Evolutionary conservation across 257 asterid genomes (phyloP).

Genomic region (Salvia rosmarinus): DNA sequence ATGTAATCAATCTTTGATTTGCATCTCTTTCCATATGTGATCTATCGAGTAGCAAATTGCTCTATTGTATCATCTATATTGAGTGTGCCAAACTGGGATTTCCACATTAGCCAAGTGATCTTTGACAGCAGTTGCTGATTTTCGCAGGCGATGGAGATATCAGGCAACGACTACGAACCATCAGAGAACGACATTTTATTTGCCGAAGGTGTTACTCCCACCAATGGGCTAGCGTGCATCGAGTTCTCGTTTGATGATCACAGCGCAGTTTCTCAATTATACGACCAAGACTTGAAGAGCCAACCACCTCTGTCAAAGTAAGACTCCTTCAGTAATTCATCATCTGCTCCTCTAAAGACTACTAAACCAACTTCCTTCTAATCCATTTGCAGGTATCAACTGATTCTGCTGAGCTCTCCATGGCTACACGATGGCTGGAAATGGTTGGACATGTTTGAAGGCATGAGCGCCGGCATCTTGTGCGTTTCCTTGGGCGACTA

Average conservation of each 20-base stretch:
- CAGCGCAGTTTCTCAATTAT: slow-evolving; percentile 43
- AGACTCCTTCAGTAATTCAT: slow-evolving; percentile 4
- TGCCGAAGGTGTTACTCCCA: slow-evolving; percentile 64
- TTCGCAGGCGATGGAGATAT: slow-evolving; percentile 62
- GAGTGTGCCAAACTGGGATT: too few relatives aligned
- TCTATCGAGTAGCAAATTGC: background rate
- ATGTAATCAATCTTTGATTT: background rate
- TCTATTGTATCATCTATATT: too few relatives aligned
- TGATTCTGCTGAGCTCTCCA: slow-evolving; percentile 54
- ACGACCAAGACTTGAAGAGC: slow-evolving; percentile 34
- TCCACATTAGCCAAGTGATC: too few relatives aligned
- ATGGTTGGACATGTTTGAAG: slow-evolving; percentile 69
- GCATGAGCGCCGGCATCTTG: slow-evolving; percentile 44
- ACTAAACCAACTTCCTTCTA: background rate
- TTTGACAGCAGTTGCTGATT: slow-evolving; percentile 21
- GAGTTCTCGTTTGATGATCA: slow-evolving; percentile 57
- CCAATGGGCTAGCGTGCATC: slow-evolving; percentile 54
- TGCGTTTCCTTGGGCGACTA: slow-evolving; percentile 64
- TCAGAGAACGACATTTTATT: slow-evolving; percentile 58
- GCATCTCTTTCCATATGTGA: background rate
- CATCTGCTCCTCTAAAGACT: background rate
- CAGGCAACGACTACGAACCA: slow-evolving; percentile 63
- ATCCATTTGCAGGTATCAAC: slow-evolving; percentile 52
- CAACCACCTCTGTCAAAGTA: slow-evolving; percentile 52
- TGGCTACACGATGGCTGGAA: slow-evolving; percentile 48